Base-by-base conservation (phyloP, 2,329 filamentous ascomycete genomes). In the Ceratocystis colombiana region DNA sequence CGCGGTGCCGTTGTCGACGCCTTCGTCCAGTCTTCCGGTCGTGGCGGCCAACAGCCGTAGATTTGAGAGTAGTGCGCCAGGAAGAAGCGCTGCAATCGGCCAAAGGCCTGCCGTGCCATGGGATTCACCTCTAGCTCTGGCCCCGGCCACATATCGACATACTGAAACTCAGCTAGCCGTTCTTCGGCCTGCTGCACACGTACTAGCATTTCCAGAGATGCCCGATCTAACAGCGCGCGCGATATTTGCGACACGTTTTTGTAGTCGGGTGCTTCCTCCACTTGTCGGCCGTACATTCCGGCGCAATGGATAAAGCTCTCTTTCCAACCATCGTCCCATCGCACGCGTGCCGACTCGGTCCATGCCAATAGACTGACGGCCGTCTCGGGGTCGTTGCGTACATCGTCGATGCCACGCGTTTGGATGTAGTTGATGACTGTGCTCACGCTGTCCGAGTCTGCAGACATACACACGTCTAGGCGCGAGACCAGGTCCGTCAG, bases 251-350 rank as follows among this genome's bases (percentile, higher is more conserved):
- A 84, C 28, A 88, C 74, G 61, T 77, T 74, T 67, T 78, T 79
- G 73, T 82, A 88, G 70, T 87, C 85, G 10, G 79, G 74, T 25
- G 77, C 79, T 3, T 70, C 70, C 68, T 84, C 80, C n/a, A 85
- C 73, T 28, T 74, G 76, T 12, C 25, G 57, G 57, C 72, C 77
- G 71, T 81, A 85, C 80, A 88, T 84, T 30, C 87, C 87, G 2
- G 81, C 82, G 69, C 83, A 83, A 71, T 90, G 87, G 5, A 84
- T 77, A 70, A 88, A 90, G 30, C 81, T 80, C 72, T 89, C 86
- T 17, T 82, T 78, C 79, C 86, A 90, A 1, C 86, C 85, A 69
- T 86, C 82, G 57, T 84, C 79, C 84, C 86, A 88, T 4, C 79
- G 79, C 7, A 88, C 81, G 20, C 77, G 79, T 1, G 80, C 77